Conservation (phyloP, 2,329 filamentous ascomycete species). For the Talaromyces sp. region DNA sequence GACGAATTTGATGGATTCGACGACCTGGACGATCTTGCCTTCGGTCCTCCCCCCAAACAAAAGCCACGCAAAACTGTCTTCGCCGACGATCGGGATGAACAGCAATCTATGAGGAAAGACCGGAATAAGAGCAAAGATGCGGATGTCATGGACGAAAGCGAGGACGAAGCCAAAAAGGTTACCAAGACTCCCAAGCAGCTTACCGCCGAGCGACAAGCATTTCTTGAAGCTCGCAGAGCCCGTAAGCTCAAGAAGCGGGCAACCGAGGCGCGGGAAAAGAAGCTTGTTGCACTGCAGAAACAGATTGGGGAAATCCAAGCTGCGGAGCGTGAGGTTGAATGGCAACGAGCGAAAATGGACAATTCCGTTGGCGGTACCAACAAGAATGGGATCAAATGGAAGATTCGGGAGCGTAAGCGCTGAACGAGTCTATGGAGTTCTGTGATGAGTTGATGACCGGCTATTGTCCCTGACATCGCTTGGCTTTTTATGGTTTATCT, state of each 20-base stretch:
- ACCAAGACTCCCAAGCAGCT: slow-evolving; percentile 49
- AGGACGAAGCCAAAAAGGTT: slow-evolving; percentile 17
- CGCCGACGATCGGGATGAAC: slow-evolving; percentile 41
- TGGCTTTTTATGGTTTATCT: not conserved
- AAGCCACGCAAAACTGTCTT: slow-evolving; percentile 43
- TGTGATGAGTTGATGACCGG: slow-evolving; percentile 20
- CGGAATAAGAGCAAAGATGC: slow-evolving; percentile 21
- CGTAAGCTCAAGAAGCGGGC: slow-evolving; percentile 53
- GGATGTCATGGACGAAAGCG: slow-evolving; percentile 29
- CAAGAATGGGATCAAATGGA: slow-evolving; percentile 67
- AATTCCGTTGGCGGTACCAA: slow-evolving; percentile 63
- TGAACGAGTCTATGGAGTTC: slow-evolving; percentile 31
- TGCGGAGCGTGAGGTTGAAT: slow-evolving; percentile 60
- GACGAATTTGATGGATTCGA: slow-evolving; percentile 15
- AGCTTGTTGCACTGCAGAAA: slow-evolving; percentile 56
- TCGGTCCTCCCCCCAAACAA: slow-evolving; percentile 24
- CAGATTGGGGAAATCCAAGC: slow-evolving; percentile 58
- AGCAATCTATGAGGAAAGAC: slow-evolving; percentile 31
- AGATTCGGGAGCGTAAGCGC: slow-evolving; percentile 63
- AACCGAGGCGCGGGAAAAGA: slow-evolving; percentile 52
- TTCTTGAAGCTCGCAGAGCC: slow-evolving; percentile 41
- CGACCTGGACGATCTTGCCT: slow-evolving; percentile 25
- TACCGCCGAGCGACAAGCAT: slow-evolving; percentile 44
- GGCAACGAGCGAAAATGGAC: slow-evolving; percentile 64
- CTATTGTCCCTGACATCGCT: slow-evolving; percentile 11